Evolutionary conservation across 2,329 filamentous ascomycete genomes (phyloP).

Genomic region (Metarhizium rileyi): DNA sequence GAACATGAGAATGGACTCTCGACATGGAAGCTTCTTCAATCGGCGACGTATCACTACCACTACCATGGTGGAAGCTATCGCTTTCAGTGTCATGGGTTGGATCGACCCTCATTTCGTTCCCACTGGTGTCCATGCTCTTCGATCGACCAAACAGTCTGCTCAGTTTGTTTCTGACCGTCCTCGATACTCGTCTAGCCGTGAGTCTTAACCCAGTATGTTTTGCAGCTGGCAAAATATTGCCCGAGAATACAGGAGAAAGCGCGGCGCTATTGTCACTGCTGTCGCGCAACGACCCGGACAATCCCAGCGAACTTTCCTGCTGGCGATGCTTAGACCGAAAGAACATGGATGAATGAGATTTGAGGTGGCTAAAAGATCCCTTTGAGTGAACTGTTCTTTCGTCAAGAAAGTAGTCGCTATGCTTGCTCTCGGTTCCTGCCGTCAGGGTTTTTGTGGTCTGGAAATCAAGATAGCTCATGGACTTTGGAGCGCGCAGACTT

Average conservation of each 20-base stretch:
- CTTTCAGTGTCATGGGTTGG: conserved; percentile 15
- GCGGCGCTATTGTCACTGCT: conserved; percentile 31
- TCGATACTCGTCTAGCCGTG: conserved; percentile 53
- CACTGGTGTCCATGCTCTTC: conserved; percentile 12
- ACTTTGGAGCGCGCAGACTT: conserved; percentile 37
- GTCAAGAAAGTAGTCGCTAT: conserved; percentile 22
- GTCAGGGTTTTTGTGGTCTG: background rate
- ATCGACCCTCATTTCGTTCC: conserved; percentile 2
- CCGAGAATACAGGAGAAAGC: conserved; percentile 21
- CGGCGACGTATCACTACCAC: conserved; percentile 23
- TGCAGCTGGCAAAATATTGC: conserved; percentile 12
- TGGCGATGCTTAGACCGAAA: conserved; percentile 29
- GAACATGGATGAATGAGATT: conserved; percentile 33
- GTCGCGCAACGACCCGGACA: conserved; percentile 41
- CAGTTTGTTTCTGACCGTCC: conserved; percentile 50
- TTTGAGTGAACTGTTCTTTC: conserved; percentile 26
- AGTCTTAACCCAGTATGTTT: conserved; percentile 30
- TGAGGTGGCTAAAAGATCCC: conserved; percentile 24
- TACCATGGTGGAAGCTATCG: conserved; percentile 23
- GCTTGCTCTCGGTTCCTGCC: background rate
- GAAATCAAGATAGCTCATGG: conserved; percentile 40
- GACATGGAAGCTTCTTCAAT: conserved; percentile 36
- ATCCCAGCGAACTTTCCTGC: conserved; percentile 23
- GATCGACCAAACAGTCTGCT: conserved; percentile 30
- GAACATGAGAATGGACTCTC: conserved; percentile 37